Conservation (phyloP, 2,329 filamentous ascomycete genomes). For the Neoascochyta sp. region DNA sequence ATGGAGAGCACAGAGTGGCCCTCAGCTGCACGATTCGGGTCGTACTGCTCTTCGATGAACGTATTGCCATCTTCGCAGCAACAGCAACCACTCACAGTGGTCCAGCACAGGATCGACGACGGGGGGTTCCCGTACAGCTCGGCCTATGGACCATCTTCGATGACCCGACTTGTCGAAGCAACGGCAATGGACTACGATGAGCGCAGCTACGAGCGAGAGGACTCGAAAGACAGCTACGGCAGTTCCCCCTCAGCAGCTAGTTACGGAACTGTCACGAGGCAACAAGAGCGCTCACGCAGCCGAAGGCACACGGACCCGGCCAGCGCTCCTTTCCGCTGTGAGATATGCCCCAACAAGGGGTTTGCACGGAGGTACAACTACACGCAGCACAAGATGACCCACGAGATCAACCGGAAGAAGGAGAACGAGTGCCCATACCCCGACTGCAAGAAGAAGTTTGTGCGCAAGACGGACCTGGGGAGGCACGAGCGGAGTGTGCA, state of each 20-base stretch:
- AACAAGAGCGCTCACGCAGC: constrained; percentile 9
- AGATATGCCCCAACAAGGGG: constrained; percentile 65
- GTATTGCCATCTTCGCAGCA: constrained; percentile 10
- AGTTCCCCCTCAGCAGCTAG: no score
- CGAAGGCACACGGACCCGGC: constrained; percentile 17
- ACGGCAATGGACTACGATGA: constrained; percentile 12
- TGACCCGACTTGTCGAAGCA: constrained; percentile 19
- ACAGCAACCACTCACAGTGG: constrained; percentile 29
- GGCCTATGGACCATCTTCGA: constrained; percentile 17
- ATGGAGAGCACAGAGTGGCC: constrained; percentile 27
- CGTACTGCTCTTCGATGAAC: constrained; percentile 11
- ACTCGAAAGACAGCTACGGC: constrained; percentile 12
- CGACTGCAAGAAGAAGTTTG: constrained; percentile 71
- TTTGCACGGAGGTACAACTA: constrained; percentile 85
- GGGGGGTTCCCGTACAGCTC: constrained; percentile 23
- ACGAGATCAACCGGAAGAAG: constrained; percentile 69
- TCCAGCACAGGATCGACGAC: constrained; percentile 28
- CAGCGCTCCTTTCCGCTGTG: constrained; percentile 58
- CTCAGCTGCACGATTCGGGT: constrained; percentile 16
- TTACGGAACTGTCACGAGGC: no score
- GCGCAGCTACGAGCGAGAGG: constrained; percentile 7
- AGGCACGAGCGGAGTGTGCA: constrained; percentile 63
- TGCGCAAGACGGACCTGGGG: constrained; percentile 73
- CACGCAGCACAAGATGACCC: constrained; percentile 80
- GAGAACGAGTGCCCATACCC: constrained; percentile 63